Evolutionary conservation across 2,329 filamentous ascomycete genomes (phyloP), one percentile per base, ranked within the genome.

Genomic region (Penicillium italicum): DNA sequence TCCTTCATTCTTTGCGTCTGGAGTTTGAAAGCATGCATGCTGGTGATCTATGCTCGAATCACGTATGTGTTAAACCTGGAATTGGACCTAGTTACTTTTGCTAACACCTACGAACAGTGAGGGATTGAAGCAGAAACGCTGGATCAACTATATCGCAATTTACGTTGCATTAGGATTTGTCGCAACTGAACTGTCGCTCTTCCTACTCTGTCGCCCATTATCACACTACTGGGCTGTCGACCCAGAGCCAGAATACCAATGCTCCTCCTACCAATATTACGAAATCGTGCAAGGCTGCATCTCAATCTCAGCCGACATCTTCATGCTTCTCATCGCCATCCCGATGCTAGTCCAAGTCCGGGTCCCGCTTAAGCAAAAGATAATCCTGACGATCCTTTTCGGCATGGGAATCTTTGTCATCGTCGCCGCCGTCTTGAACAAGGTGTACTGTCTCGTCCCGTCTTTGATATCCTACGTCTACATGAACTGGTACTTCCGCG

Each of bases 1-100:
- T 79, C 81, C 63, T 87, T 88, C 73, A 74, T 86, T 18, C 74
- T 84, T n/a, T 68, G 70, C 4, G 67, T 76, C 31, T 84, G 81
- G 80, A 66, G 76, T 16, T 72, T 81, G 59, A 84, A 84, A 60
- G 70, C 76, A 24, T 82, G 80, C 62, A 75, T 84, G 66, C 68
- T 83, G 61, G 71, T 81, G 37, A 80, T 83, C 63, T 82, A 81
- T 66, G 69, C 72, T 31, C 76, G 79, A 37, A 76, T 82, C 70
- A 81, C 79, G 69, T 76, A 69, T 44, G 68, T 59, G 68, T 59
- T 14, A 12, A 42, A 16, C 2, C 30, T 34, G 3, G 14, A 26
- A 5, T 33, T 20, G 5, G 5, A 40, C n/a, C 16, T 11, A 37
- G 24, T 14, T 24, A 18, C 18, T 37, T 26, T 9, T 11, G 37